Evolutionary conservation across 352 stramenopile species (phyloP).

Genomic region (Nannochloropsis limnetica): DNA sequence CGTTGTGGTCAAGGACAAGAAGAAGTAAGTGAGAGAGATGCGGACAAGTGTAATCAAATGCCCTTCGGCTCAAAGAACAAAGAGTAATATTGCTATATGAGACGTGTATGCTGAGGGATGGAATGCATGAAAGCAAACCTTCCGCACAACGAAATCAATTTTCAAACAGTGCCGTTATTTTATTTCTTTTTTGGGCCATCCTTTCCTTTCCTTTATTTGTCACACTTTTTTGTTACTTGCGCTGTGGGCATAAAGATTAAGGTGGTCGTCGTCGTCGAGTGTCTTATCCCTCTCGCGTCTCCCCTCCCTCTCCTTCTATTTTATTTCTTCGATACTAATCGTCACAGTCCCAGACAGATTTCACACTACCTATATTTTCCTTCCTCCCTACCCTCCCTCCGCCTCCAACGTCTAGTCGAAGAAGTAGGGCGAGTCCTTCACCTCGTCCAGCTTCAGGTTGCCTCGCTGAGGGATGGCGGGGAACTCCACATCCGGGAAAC

Average conservation of each 20-base stretch:
- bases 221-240: neutral
- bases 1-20: conserved; percentile 1
- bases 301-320: neutral
- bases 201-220: neutral
- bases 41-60: neutral
- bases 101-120: too few relatives aligned
- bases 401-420: conserved; percentile 74
- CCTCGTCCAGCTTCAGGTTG: conserved; percentile 81
- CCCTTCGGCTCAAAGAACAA: neutral
- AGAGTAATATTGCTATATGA: neutral
- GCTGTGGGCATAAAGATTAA: neutral
- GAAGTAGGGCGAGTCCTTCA: conserved; percentile 93
- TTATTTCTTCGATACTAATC: neutral
- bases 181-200: neutral
- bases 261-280: neutral
- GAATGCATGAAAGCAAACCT: neutral
- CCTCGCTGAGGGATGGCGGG: conserved; percentile 79
- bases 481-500: conserved; percentile 88
- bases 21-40: neutral
- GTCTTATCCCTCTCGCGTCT: conserved; percentile 31
- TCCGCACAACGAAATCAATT: neutral
- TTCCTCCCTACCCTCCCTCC: neutral
- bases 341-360: neutral
- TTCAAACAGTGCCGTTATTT: neutral
- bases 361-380: neutral